These are phyloP conservation scores for Agaricus sinodeliciosus DNA, from an alignment of 768 basidiomycete species.

Conservation along the genomic window DNA sequence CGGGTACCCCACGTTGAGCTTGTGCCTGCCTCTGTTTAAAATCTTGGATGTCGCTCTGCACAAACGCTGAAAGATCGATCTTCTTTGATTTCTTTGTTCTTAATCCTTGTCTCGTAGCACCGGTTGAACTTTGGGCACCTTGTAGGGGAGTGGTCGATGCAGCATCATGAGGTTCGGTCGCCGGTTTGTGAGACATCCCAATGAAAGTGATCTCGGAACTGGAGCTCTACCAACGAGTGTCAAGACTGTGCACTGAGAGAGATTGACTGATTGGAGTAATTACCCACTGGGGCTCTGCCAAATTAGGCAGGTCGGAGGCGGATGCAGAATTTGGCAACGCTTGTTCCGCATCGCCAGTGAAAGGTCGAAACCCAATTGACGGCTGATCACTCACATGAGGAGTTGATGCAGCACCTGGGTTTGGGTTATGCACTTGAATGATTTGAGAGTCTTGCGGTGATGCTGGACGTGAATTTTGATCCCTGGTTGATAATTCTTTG, in stretches of 20 bases:
- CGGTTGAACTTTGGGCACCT: background rate
- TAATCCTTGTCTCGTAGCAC: constrained; percentile 3
- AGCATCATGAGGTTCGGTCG: background rate
- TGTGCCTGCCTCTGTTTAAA: constrained; percentile 17
- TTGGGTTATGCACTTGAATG: background rate
- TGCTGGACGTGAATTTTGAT: no score
- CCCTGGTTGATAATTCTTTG: background rate
- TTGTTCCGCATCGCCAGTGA: background rate
- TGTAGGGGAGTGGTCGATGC: background rate
- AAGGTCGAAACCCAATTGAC: background rate
- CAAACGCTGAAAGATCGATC: constrained; percentile 20
- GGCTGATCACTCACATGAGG: background rate
- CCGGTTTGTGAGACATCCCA: background rate
- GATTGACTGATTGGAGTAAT: background rate
- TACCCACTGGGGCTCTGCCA: background rate
- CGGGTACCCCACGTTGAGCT: background rate
- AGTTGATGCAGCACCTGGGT: background rate
- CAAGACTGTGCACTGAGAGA: background rate
- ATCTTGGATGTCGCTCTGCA: constrained; percentile 23
- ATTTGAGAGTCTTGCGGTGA: background rate
- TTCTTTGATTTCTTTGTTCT: constrained; percentile 23
- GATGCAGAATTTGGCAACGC: background rate
- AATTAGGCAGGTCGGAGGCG: background rate
- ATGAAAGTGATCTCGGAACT: constrained; percentile 4
- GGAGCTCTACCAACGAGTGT: background rate